phyloP scores from a whole-genome alignment of 371 early-diverging fungal genomes.

The Cokeromyces recurvatus region DNA sequence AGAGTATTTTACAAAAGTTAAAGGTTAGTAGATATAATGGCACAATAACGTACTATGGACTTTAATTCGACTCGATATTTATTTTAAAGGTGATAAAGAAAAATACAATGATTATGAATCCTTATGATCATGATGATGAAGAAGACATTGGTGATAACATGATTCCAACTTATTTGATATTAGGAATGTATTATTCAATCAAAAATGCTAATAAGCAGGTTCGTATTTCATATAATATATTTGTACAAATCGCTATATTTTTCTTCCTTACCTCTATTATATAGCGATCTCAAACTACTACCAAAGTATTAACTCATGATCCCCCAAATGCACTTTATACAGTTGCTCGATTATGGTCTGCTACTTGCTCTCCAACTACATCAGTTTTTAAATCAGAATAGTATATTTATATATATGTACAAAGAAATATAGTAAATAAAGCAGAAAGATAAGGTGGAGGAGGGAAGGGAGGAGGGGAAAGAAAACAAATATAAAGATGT shows the following conservation, averaged over 20 bases:
- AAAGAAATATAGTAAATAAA: too few species aligned
- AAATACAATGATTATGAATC: constrained; percentile 6
- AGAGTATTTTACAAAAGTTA: neutral
- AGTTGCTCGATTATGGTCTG: constrained; percentile 12
- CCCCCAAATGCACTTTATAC: constrained; percentile 13
- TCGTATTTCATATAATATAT: too few species aligned
- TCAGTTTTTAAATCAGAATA: too few species aligned
- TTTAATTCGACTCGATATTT: neutral
- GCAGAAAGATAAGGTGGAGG: too few species aligned
- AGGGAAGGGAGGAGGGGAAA: too few species aligned
- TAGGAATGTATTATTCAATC: constrained; percentile 9
- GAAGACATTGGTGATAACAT: too few species aligned
- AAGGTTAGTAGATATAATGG: neutral
- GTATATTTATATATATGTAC: too few species aligned
- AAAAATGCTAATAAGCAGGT: neutral
- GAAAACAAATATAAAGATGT: too few species aligned
- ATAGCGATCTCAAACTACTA: neutral
- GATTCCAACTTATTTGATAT: neutral
- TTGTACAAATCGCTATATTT: too few species aligned
- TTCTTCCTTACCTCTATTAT: too few species aligned
- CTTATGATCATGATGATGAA: neutral
- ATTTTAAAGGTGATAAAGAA: neutral
- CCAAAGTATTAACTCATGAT: neutral
- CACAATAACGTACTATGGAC: too few species aligned
- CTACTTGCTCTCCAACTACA: constrained; percentile 3